phyloP scores from a whole-genome alignment of 2,329 filamentous ascomycete species.

The Biscogniauxia marginata region DNA sequence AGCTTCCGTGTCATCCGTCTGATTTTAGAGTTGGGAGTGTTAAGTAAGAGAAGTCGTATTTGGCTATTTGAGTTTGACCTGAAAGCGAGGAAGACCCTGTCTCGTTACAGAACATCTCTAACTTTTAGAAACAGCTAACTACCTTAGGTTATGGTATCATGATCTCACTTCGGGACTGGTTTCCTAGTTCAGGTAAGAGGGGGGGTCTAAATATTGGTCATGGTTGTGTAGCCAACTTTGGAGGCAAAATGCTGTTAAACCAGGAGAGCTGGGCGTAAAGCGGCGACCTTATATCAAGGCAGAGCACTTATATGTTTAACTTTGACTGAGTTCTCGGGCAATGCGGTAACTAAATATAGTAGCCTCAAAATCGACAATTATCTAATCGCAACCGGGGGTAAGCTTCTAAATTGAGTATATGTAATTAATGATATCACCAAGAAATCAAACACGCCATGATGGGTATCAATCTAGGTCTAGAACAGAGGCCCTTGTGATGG shows the following conservation, averaged over 20 bases:
- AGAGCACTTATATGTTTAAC: not conserved
- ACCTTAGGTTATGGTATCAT: too few relatives aligned
- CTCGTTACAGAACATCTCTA: too few relatives aligned
- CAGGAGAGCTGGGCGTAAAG: not conserved
- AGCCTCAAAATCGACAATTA: not conserved
- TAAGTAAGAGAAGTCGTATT: constrained; percentile 6
- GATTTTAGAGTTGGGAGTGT: constrained; percentile 6
- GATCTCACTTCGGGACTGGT: too few relatives aligned
- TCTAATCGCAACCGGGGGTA: constrained; percentile 6
- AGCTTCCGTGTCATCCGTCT: constrained; percentile 11
- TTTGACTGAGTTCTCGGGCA: not conserved
- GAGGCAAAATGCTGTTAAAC: too few relatives aligned
- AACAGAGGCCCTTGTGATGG: constrained; percentile 7
- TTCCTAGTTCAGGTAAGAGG: too few relatives aligned
- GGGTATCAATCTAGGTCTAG: constrained; percentile 21
- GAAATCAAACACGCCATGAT: constrained; percentile 17
- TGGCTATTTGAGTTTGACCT: not conserved
- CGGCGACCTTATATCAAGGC: too few relatives aligned
- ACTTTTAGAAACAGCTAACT: too few relatives aligned
- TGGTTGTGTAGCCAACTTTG: too few relatives aligned
- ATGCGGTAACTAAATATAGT: not conserved
- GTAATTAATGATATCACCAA: constrained; percentile 15
- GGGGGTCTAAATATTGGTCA: too few relatives aligned
- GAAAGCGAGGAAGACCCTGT: not conserved
- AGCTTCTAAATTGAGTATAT: constrained; percentile 21